Evolutionary conservation across 345 rosid species (phyloP).

Genomic region (Erodium maritimum): DNA sequence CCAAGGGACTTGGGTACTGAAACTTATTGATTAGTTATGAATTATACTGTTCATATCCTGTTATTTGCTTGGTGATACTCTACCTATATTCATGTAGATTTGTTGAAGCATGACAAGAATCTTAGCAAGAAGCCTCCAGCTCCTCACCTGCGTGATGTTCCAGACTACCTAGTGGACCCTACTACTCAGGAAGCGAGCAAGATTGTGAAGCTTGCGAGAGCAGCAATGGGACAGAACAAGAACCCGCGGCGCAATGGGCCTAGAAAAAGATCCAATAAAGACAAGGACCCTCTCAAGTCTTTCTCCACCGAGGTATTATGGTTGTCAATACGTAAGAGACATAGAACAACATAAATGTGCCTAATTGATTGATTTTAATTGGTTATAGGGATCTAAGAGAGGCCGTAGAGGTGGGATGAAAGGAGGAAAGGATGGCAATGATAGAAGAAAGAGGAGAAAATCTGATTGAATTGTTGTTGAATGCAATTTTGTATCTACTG

Average conservation of each 20-base stretch:
- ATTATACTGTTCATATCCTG: no score
- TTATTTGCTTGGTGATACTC: no score
- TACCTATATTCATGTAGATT: constrained; percentile 31
- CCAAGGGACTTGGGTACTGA: constrained; percentile 57
- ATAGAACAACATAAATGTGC: no score
- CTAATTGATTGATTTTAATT: no score
- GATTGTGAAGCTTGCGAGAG: constrained; percentile 69
- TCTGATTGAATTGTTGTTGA: no score
- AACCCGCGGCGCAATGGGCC: constrained; percentile 24
- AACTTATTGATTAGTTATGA: no score
- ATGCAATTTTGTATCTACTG: no score
- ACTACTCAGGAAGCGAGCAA: constrained; percentile 77
- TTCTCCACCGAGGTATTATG: constrained; percentile 34
- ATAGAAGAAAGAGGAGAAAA: no score
- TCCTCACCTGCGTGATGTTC: constrained; percentile 61
- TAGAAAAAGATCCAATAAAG: constrained; percentile 41
- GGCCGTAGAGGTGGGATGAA: no score
- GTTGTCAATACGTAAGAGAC: no score
- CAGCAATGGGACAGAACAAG: constrained; percentile 62
- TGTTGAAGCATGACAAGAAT: constrained; percentile 70
- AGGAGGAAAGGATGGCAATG: no score
- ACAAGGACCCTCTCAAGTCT: constrained; percentile 50
- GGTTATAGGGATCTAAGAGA: no score
- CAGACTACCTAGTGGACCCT: constrained; percentile 61
- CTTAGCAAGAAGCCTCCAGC: constrained; percentile 61